Percentiles rank a stretch among this genome's conserved stretches.
phyloP scores from a whole-genome alignment of 106 monocot species.

The Narthecium ossifragum region DNA sequence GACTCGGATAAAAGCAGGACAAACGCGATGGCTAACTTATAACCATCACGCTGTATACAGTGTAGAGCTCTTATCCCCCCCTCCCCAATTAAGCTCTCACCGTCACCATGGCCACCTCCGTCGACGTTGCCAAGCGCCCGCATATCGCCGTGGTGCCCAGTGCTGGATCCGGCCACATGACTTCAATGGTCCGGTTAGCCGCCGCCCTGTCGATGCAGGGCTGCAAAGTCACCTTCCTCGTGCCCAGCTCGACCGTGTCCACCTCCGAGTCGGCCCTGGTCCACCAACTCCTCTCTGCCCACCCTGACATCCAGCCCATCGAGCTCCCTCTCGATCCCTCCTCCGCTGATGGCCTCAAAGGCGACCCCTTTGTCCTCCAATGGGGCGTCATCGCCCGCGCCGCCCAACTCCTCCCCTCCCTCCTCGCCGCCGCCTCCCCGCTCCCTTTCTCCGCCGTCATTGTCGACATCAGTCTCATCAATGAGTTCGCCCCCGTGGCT shows the following conservation, averaged over 20 bases:
- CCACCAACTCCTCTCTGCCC: conserved; percentile 26
- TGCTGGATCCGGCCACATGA: conserved; percentile 67
- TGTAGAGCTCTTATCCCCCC: too few species aligned
- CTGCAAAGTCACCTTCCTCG: conserved; percentile 31
- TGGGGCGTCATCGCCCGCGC: neutral
- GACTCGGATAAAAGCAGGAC: too few species aligned
- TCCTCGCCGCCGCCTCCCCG: conserved; percentile 13
- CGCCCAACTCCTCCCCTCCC: conserved; percentile 17
- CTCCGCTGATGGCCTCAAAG: neutral
- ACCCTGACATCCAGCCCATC: conserved; percentile 16
- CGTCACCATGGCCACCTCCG: neutral
- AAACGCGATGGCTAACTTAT: too few species aligned
- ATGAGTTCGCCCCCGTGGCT: conserved; percentile 21
- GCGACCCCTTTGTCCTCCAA: neutral
- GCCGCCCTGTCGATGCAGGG: conserved; percentile 16
- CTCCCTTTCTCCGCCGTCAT: conserved; percentile 22
- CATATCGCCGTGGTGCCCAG: conserved; percentile 38
- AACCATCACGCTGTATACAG: too few species aligned
- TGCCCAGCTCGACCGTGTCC: conserved; percentile 32
- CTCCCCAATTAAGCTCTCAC: too few species aligned
- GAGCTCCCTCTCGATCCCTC: neutral
- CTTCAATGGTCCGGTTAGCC: conserved; percentile 39
- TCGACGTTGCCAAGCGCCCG: neutral
- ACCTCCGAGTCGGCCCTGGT: conserved; percentile 34
- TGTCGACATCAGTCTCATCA: conserved; percentile 21